These are phyloP conservation scores for Voacanga thouarsii DNA, from an alignment of 257 asterid genomes.

Conservation along the genomic window DNA sequence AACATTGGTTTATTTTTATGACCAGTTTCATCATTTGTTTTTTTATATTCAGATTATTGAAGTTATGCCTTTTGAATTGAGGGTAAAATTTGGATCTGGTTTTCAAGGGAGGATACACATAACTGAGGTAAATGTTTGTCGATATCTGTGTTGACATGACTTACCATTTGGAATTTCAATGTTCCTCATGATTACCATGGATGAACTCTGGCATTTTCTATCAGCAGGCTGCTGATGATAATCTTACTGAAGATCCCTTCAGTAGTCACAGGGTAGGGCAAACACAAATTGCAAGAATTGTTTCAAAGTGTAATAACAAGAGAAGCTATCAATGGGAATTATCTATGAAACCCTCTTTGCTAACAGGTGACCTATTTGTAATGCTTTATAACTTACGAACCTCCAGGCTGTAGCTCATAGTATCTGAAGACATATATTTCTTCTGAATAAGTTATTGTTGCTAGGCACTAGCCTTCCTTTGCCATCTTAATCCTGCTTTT, in stretches of 20 bases:
- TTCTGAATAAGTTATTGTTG: background rate
- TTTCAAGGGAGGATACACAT: slow-evolving; percentile 77
- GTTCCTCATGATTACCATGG: background rate
- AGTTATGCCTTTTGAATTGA: slow-evolving; percentile 78
- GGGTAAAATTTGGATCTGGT: slow-evolving; percentile 85
- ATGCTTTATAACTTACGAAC: background rate
- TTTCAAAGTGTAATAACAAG: slow-evolving; percentile 53
- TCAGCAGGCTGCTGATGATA: slow-evolving; percentile 63
- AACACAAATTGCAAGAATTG: slow-evolving; percentile 64
- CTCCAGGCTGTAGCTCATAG: background rate
- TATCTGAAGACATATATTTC: background rate
- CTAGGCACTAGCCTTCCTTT: background rate
- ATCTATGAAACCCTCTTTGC: slow-evolving; percentile 70
- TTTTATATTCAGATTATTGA: slow-evolving; percentile 70
- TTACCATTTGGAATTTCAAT: background rate
- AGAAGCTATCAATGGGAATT: slow-evolving; percentile 68
- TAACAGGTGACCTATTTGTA: slow-evolving; percentile 43
- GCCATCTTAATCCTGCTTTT: background rate
- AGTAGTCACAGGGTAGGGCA: slow-evolving; percentile 64
- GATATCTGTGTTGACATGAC: background rate
- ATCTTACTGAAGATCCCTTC: slow-evolving; percentile 60
- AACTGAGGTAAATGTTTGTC: slow-evolving; percentile 64
- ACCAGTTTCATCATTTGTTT: slow-evolving; percentile 8
- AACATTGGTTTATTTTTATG: background rate
- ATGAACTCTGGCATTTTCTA: slow-evolving; percentile 15